Base-by-base conservation (phyloP, 2,329 filamentous ascomycete genomes). In the Coleophoma cylindrospora region DNA sequence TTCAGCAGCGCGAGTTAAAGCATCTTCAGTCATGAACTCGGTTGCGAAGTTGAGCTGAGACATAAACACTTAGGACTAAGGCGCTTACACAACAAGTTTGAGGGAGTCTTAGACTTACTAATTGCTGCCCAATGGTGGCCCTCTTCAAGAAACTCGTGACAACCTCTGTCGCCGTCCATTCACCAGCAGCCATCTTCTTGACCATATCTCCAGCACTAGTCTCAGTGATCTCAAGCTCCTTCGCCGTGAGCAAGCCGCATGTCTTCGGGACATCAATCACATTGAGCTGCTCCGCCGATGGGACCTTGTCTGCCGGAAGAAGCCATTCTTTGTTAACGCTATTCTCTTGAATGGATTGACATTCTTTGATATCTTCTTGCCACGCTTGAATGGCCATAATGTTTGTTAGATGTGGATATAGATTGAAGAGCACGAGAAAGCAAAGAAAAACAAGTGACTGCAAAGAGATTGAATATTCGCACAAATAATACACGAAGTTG, bases 71-170 rank as follows among this genome's bases (percentile, higher is more conserved):
- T 34, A 32, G 12, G 22, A 33, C 34, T 21, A 15, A 7, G 36
- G 7, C 12, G 11, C 15, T 41, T 14, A 15, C n/a, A 19, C 10
- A 17, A 15, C 6, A 19, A 27, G 27, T 27, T 8, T 27, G 7
- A 27, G 27, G 27, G 15, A 19, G 22, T 12, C 13, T 19, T 17
- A n/a, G 8, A 37, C 50, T 21, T 41, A 49, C 73, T 57, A 80
- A 55, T 60, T 79, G 76, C 54, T 79, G 76, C 3, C 74, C 75
- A 22, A 74, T 71, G 1, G 74, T 69, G 7, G 76, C 75, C 37
- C 72, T 65, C 58, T 79, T 78, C 55, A 73, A 76, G 53, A 79
- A 79, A 0, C 74, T 73, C 45, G 55, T 64, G 1, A 71, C 71
- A 8, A 79, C 74, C 45, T 76, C 66, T 50, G 72, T 70, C 50